Evolutionary conservation across 148 eudicot genomes (phyloP).

Genomic region (Mesembryanthemum crystallinum): DNA sequence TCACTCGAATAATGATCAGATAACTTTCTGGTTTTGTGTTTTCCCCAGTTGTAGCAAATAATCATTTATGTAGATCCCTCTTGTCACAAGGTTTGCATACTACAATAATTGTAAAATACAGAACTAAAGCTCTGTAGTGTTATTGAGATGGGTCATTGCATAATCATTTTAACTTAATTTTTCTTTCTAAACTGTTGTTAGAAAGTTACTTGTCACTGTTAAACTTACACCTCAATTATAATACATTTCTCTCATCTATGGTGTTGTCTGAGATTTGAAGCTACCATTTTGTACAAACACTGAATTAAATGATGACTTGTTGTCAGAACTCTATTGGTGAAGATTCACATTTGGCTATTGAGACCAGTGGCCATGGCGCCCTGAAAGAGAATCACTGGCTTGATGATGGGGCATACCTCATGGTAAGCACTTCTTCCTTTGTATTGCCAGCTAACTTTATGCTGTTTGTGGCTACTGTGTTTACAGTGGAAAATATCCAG

Average conservation of each 20-base stretch:
- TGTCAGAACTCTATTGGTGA: constrained; percentile 79
- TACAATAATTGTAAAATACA: not conserved
- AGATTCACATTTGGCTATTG: constrained; percentile 95
- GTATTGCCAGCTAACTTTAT: not conserved
- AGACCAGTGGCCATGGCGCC: constrained; percentile 99
- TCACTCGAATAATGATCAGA: too few species aligned
- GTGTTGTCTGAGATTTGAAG: not conserved
- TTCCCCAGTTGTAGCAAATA: not conserved
- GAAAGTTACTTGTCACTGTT: not conserved
- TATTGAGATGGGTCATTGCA: not conserved
- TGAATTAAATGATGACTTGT: constrained; percentile 9
- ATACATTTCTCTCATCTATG: constrained; percentile 6
- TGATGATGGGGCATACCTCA: constrained; percentile 98
- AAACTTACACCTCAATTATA: not conserved
- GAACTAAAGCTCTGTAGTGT: not conserved
- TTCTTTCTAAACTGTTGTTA: not conserved
- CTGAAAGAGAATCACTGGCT: constrained; percentile 98
- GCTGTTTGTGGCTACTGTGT: not conserved
- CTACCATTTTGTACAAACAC: constrained; percentile 10
- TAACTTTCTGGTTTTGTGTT: not conserved
- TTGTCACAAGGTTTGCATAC: not conserved
- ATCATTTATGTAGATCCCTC: not conserved
- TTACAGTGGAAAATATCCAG: not conserved
- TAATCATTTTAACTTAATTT: not conserved
- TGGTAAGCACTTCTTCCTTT: constrained; percentile 46